phyloP scores from a whole-genome alignment of 108 stramenopile species.

The Asterionellopsis glacialis region DNA sequence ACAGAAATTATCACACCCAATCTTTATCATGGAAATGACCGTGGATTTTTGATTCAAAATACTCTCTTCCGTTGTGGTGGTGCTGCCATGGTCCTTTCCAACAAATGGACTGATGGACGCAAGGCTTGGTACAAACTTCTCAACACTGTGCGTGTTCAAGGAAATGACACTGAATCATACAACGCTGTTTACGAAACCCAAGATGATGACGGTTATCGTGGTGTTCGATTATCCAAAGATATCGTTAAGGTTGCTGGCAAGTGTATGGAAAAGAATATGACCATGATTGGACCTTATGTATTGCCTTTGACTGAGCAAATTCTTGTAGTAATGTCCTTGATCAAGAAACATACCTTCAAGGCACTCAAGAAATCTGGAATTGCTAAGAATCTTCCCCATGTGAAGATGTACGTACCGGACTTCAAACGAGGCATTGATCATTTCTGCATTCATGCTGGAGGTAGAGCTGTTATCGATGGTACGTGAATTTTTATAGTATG shows the following conservation, averaged over 20 bases:
- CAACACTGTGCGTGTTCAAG: conserved; percentile 94
- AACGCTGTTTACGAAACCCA: conserved; percentile 91
- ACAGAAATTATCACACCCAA: conserved; percentile 97
- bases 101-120: conserved; percentile 90
- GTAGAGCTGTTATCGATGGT: conserved; percentile 94
- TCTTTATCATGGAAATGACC: conserved; percentile 95
- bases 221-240: conserved; percentile 93
- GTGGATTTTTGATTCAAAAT: conserved; percentile 94
- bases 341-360: conserved; percentile 33
- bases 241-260: conserved; percentile 97
- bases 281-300: conserved; percentile 89
- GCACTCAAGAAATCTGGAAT: conserved; percentile 36
- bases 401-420: conserved; percentile 91
- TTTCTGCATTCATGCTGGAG: conserved; percentile 98
- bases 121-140: conserved; percentile 97
- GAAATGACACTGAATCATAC: conserved; percentile 82
- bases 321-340: conserved; percentile 64
- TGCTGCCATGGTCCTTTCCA: conserved; percentile 93
- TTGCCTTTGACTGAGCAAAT: conserved; percentile 93
- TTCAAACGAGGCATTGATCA: conserved; percentile 97
- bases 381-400: conserved; percentile 49
- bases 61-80: conserved; percentile 98
- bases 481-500: conserved; percentile 14
- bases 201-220: conserved; percentile 76
- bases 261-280: conserved; percentile 97